These are phyloP conservation scores for Ogataea salicorniae DNA, from an alignment of 805 yeast genomes.

Conservation along the genomic window DNA sequence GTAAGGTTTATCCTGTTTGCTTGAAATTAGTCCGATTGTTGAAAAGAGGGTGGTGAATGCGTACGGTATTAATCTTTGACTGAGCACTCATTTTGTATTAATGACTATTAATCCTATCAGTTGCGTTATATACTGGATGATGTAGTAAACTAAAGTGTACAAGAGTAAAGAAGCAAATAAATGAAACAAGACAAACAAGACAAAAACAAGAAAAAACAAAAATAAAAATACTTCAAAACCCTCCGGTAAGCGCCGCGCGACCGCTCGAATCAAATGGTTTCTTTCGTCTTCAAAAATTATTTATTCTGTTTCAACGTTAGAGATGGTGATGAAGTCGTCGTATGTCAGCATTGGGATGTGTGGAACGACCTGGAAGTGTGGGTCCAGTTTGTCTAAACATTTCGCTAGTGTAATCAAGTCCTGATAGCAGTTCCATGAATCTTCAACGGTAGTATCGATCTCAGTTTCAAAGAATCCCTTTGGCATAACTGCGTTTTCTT, in stretches of 20 bases:
- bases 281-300: too few relatives aligned
- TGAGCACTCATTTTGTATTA: slow-evolving; percentile 15
- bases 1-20: background rate
- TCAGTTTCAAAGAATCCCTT: slow-evolving; percentile 7
- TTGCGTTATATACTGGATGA: too few relatives aligned
- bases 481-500: slow-evolving; percentile 17
- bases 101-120: background rate
- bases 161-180: too few relatives aligned
- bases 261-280: too few relatives aligned
- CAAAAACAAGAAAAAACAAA: too few relatives aligned
- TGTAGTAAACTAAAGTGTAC: too few relatives aligned
- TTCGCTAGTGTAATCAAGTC: slow-evolving; percentile 17
- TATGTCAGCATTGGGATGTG: slow-evolving; percentile 16
- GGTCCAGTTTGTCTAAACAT: slow-evolving; percentile 16
- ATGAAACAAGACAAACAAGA: too few relatives aligned
- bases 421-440: slow-evolving; percentile 22
- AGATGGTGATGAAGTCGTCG: slow-evolving; percentile 14
- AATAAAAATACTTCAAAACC: too few relatives aligned
- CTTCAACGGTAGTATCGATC: slow-evolving; percentile 14
- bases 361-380: slow-evolving; percentile 21
- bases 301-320: slow-evolving; percentile 1
- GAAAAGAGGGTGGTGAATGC: slow-evolving; percentile 1
- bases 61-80: slow-evolving; percentile 16
- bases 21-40: background rate
- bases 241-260: too few relatives aligned